Percentiles rank a stretch among this genome's conserved stretches.
These are phyloP conservation scores for Chaetoscypha palmicola DNA, from an alignment of 2,329 filamentous ascomycete species.

Conservation along the genomic window DNA sequence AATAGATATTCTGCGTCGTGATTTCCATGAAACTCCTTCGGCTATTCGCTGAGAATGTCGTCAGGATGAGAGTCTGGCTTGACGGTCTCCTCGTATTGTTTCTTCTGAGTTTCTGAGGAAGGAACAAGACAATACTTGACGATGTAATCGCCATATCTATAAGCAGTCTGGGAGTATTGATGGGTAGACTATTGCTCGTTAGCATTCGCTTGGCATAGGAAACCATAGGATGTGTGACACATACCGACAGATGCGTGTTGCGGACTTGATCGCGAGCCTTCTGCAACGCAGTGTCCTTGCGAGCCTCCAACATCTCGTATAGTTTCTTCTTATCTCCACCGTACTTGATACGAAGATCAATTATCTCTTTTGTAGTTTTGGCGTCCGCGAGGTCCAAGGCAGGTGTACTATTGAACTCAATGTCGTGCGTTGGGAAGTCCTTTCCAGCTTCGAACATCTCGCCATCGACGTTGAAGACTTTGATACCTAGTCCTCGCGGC, in stretches of 20 bases:
- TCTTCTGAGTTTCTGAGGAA: slow-evolving; percentile 34
- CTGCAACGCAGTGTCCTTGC: slow-evolving; percentile 34
- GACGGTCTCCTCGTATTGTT: slow-evolving; percentile 34
- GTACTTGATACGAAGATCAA: slow-evolving; percentile 35
- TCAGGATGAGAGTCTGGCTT: slow-evolving; percentile 30
- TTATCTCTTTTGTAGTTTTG: slow-evolving; percentile 39
- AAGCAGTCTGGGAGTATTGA: slow-evolving; percentile 41
- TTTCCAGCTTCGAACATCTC: slow-evolving; percentile 36
- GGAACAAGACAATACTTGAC: slow-evolving; percentile 42
- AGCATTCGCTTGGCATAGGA: background rate
- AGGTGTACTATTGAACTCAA: slow-evolving; percentile 43
- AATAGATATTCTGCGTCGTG: slow-evolving; percentile 38
- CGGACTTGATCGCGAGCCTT: slow-evolving; percentile 34
- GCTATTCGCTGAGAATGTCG: slow-evolving; percentile 35
- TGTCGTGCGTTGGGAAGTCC: slow-evolving; percentile 32
- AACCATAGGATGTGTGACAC: no score
- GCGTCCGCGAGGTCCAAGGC: slow-evolving; percentile 40
- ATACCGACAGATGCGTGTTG: slow-evolving; percentile 35
- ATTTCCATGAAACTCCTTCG: slow-evolving; percentile 34
- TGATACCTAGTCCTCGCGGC: slow-evolving; percentile 42
- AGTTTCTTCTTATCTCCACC: slow-evolving; percentile 34
- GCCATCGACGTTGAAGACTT: slow-evolving; percentile 41
- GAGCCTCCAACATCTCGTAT: slow-evolving; percentile 35
- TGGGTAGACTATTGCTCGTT: slow-evolving; percentile 20
- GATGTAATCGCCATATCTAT: slow-evolving; percentile 41